phyloP scores from a whole-genome alignment of 164 flowering plant genomes.

The Umbellularia californica region DNA sequence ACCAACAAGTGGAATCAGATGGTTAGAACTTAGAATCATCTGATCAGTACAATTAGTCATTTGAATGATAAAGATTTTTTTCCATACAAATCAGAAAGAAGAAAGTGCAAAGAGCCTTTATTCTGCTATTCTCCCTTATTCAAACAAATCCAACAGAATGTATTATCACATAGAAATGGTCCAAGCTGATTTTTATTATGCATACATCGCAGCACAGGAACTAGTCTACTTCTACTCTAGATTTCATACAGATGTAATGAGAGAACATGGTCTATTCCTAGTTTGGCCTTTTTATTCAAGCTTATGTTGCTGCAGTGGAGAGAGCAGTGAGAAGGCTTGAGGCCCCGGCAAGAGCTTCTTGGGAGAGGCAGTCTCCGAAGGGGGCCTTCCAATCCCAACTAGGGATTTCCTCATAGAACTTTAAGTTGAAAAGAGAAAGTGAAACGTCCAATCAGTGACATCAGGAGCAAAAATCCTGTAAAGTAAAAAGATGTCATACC shows the following conservation, averaged over 20 bases:
- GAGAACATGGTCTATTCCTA: neutral
- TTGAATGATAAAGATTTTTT: too few relatives aligned
- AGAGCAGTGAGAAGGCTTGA: slow-evolving; percentile 17
- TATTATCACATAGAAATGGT: neutral
- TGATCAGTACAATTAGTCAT: too few relatives aligned
- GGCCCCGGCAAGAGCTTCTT: slow-evolving; percentile 31
- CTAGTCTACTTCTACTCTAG: neutral
- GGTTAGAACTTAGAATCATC: too few relatives aligned
- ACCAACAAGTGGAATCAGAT: too few relatives aligned
- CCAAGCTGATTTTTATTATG: neutral
- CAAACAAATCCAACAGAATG: neutral
- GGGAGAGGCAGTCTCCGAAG: slow-evolving; percentile 38
- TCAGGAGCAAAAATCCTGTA: slow-evolving; percentile 74
- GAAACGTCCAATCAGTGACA: slow-evolving; percentile 69
- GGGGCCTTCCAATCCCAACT: slow-evolving; percentile 43
- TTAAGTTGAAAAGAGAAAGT: slow-evolving; percentile 41
- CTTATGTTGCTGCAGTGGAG: slow-evolving; percentile 30
- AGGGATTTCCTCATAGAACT: slow-evolving; percentile 36
- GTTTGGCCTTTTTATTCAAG: slow-evolving; percentile 12
- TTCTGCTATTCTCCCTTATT: too few relatives aligned
- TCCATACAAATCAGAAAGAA: too few relatives aligned
- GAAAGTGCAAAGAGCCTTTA: too few relatives aligned
- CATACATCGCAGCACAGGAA: neutral
- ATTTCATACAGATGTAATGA: slow-evolving; percentile 1
- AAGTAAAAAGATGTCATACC: slow-evolving; percentile 74